Evolutionary conservation across 257 asterid species (phyloP).

Genomic region (Solanum pimpinellifolium): DNA sequence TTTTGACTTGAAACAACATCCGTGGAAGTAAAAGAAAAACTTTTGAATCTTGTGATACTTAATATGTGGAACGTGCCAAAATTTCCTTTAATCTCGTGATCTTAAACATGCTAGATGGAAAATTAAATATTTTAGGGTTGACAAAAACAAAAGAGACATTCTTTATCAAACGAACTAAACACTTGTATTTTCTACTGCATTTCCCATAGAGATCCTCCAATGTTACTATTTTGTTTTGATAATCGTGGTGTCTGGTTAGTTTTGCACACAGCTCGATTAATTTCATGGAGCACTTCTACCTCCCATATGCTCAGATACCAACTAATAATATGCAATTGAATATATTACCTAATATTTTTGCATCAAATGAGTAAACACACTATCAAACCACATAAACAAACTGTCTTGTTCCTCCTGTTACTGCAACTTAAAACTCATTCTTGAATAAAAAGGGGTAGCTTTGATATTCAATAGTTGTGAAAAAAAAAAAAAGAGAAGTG

Average conservation of each 20-base stretch:
- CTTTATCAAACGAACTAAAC: too few species aligned
- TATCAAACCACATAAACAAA: neutral
- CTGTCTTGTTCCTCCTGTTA: neutral
- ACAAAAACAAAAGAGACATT: neutral
- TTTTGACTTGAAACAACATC: neutral
- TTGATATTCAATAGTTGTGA: neutral
- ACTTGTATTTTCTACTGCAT: too few species aligned
- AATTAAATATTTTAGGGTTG: fast-evolving
- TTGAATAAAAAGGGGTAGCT: neutral
- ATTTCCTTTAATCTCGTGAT: neutral
- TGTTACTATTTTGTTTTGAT: neutral
- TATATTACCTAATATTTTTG: neutral
- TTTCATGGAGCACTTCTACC: neutral
- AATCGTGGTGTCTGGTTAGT: neutral
- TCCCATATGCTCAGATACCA: neutral
- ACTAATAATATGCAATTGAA: neutral
- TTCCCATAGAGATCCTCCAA: too few species aligned
- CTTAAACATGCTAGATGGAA: neutral
- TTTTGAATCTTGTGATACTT: neutral
- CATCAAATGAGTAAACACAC: neutral
- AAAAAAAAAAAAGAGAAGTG: neutral
- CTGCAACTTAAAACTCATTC: neutral
- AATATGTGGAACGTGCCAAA: neutral
- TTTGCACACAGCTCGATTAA: neutral
- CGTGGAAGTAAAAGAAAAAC: fast-evolving